Conservation (phyloP, 352 stramenopile species). For the Phytopythium helicoides region DNA sequence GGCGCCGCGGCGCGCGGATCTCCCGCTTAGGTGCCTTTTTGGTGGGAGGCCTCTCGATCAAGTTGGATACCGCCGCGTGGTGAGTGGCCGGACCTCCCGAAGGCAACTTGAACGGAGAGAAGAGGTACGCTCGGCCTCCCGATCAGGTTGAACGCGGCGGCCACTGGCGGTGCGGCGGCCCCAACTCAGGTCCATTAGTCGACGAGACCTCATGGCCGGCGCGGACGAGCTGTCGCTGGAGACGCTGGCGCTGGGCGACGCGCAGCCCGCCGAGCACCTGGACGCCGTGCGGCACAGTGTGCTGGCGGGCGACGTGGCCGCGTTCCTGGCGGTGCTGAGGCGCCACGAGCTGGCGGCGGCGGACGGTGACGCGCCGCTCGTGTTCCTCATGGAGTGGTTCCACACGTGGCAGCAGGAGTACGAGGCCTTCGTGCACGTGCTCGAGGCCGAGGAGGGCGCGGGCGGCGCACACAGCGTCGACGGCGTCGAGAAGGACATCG, state of each 20-base stretch:
- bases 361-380: slow-evolving; percentile 35
- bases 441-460: slow-evolving; percentile 51
- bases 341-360: slow-evolving; percentile 23
- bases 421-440: slow-evolving; percentile 71
- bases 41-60: too few species aligned
- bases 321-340: slow-evolving; percentile 36
- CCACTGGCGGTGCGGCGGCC: not conserved
- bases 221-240: slow-evolving; percentile 37
- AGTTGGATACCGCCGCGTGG: too few species aligned
- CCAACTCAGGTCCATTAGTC: not conserved
- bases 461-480: slow-evolving; percentile 21
- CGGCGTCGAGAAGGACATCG: slow-evolving; percentile 56
- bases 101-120: not conserved
- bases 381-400: slow-evolving; percentile 85
- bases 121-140: not conserved
- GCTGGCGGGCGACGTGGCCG: slow-evolving; percentile 41
- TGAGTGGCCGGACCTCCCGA: too few species aligned
- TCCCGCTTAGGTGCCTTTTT: too few species aligned
- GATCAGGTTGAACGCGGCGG: not conserved
- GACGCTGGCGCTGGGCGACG: slow-evolving; percentile 36
- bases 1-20: too few species aligned
- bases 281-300: slow-evolving; percentile 64
- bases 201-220: slow-evolving; percentile 13
- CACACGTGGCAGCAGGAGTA: slow-evolving; percentile 88
- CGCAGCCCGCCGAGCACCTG: slow-evolving; percentile 31